Evolutionary conservation across 495 filamentous ascomycete species (phyloP), one percentile per base, ranked within the genome.

Genomic region (Aspergillus cavernicola): DNA sequence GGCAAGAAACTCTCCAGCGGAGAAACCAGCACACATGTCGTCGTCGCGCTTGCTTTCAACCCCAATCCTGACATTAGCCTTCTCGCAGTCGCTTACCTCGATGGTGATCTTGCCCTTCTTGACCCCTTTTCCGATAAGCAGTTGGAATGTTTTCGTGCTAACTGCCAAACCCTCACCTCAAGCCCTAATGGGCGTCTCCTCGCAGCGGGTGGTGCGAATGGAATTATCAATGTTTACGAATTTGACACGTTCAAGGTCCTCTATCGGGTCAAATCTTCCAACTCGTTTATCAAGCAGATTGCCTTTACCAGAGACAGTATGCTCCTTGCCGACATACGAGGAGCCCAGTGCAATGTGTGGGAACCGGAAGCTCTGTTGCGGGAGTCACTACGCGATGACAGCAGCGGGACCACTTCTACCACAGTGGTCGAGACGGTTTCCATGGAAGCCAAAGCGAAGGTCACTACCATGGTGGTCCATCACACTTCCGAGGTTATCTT

Each of bases 191-290:
- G 70, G 12, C 55, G 52, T 16, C 50, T 64, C 6, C 58, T 73
- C 18, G 67, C 59, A 4, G 53, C 39, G 13, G 68, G 44, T 0
- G 55, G 51, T n/a, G 58, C 43, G 2, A 16, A 15, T 32, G 70
- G 70, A 8, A 66, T 49, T 9, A 60, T 73, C 16, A 44, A 61
- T 18, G 44, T 73, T 3, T 71, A 58, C 57, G 66, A 73, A 18
- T 73, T 73, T 29, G 67, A 68, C 10, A 67, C 67, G 4, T 52
- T 73, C 12, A 55, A 28, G 32, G 53, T 68, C 11, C 55, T 71
- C 8, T 72, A 68, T 46, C 55, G 57, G 5, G 57, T 69, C 9
- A 66, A 55, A 5, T 55, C 62, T 7, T 47, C 47, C 11, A 44
- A 64, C 11, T 43, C 37, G 20, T 31, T 31, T 28, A 61, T 72